Conservation (phyloP, 108 stramenopile species). For the Stephanodiscus minutulus region DNA sequence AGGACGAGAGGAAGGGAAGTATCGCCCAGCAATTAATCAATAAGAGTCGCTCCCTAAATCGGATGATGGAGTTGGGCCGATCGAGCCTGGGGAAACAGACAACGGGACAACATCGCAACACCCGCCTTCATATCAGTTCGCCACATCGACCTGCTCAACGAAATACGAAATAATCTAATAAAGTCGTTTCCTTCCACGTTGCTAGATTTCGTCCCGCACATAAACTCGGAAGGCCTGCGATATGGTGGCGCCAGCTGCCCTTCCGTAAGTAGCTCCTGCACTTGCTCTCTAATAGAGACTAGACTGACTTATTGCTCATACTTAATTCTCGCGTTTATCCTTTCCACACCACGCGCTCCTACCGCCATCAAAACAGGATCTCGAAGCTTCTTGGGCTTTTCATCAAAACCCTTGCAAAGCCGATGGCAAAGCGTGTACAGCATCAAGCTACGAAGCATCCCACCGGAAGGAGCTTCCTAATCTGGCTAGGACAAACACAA, state of each 20-base stretch:
- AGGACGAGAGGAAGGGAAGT: too few relatives aligned
- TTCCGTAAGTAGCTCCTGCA: neutral
- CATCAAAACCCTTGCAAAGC: constrained; percentile 69
- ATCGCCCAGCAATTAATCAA: too few relatives aligned
- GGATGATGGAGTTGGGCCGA: too few relatives aligned
- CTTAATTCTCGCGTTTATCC: neutral
- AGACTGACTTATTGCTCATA: neutral
- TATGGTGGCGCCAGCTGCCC: constrained; percentile 7
- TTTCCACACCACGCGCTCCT: neutral
- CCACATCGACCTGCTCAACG: neutral
- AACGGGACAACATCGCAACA: neutral
- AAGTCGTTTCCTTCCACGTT: neutral
- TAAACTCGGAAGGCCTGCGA: too few relatives aligned
- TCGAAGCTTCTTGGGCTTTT: constrained; percentile 49
- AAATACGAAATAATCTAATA: neutral
- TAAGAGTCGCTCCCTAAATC: too few relatives aligned
- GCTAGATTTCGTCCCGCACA: neutral
- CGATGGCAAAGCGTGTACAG: constrained; percentile 80
- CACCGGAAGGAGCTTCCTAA: constrained; percentile 56
- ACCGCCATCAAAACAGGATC: constrained; percentile 20
- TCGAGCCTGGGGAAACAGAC: neutral
- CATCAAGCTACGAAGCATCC: constrained; percentile 54
- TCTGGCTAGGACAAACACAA: constrained; percentile 75
- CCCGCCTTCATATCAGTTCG: neutral
- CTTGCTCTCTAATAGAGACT: neutral